phyloP scores from a whole-genome alignment of 768 basidiomycete species.

The Boletus pseudo-olivaceus region DNA sequence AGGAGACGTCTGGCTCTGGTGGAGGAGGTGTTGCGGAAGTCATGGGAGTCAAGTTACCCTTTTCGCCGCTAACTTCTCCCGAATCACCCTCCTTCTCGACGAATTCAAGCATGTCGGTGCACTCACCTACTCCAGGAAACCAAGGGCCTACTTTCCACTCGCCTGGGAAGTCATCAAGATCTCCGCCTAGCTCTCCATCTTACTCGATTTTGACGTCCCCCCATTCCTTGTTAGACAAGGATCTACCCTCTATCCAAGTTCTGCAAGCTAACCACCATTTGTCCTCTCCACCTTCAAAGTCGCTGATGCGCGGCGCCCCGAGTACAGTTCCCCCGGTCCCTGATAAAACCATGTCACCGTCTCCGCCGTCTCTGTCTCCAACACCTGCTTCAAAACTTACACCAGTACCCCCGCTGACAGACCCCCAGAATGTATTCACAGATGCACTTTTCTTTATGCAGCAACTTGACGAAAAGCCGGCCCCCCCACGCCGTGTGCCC shows the following conservation, averaged over 20 bases:
- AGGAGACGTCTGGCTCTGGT: slow-evolving; percentile 14
- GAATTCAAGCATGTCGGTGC: slow-evolving; percentile 26
- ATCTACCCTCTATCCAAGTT: slow-evolving; percentile 32
- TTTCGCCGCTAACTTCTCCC: slow-evolving; percentile 30
- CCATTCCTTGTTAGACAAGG: slow-evolving; percentile 31
- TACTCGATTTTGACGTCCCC: slow-evolving; percentile 38
- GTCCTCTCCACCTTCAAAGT: slow-evolving; percentile 10
- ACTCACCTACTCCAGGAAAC: slow-evolving; percentile 13
- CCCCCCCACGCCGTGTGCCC: slow-evolving; percentile 37
- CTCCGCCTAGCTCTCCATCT: slow-evolving; percentile 23
- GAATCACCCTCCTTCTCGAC: slow-evolving; percentile 32
- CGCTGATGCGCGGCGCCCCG: slow-evolving; percentile 11
- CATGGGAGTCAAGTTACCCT: slow-evolving; percentile 31
- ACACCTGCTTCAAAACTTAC: slow-evolving; percentile 29
- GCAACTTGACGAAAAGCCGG: slow-evolving; percentile 41
- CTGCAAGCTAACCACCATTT: slow-evolving; percentile 19
- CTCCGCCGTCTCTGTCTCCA: slow-evolving; percentile 16
- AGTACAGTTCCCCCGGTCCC: slow-evolving; percentile 28
- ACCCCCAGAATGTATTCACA: slow-evolving; percentile 40
- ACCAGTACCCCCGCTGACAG: slow-evolving; percentile 11
- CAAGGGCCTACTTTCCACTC: slow-evolving; percentile 15
- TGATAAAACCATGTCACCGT: slow-evolving; percentile 17
- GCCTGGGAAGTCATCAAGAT: slow-evolving; percentile 16
- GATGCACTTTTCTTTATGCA: slow-evolving; percentile 73
- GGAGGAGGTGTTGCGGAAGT: slow-evolving; percentile 21